A percentile compares a stretch with the other conserved stretches of the same genome.
Conservation (phyloP, 1,139 yeast species). For the Saccharomyces hybrid region DNA sequence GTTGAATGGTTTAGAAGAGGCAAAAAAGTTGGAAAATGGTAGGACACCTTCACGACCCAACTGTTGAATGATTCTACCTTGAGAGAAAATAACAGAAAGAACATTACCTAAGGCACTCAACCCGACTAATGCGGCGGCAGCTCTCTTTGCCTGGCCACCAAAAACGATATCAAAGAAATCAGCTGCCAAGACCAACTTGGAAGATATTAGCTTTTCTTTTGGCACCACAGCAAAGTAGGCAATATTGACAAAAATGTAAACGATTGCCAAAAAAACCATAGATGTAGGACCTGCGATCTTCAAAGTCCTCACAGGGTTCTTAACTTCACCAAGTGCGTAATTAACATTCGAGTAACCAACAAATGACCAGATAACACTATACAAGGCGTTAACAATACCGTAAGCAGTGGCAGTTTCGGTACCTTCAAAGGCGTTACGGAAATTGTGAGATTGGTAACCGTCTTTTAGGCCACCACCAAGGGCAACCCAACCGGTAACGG, state of each 20-base stretch:
- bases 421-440: conserved; percentile 53
- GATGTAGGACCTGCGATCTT: conserved; percentile 69
- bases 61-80: conserved; percentile 69
- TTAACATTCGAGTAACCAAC: conserved; percentile 71
- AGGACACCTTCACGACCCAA: conserved; percentile 64
- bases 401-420: conserved; percentile 54
- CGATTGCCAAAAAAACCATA: conserved; percentile 47
- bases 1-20: conserved; percentile 50
- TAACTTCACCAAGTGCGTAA: conserved; percentile 74
- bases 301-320: conserved; percentile 59
- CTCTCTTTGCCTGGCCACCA: conserved; percentile 56
- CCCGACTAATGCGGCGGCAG: conserved; percentile 67
- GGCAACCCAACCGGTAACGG: conserved; percentile 77
- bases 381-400: conserved; percentile 69
- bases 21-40: conserved; percentile 54
- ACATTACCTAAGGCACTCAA: conserved; percentile 73
- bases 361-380: conserved; percentile 76
- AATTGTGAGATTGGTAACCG: conserved; percentile 50
- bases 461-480: conserved; percentile 59
- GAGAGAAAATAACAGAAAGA: conserved; percentile 68
- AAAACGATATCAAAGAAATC: conserved; percentile 66
- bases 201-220: conserved; percentile 45
- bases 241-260: conserved; percentile 62
- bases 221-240: conserved; percentile 76
- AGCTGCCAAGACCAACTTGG: conserved; percentile 72